Evolutionary conservation across 2,329 filamentous ascomycete species (phyloP), one percentile per base, ranked within the genome.

Genomic region (Gyromitra esculenta): DNA sequence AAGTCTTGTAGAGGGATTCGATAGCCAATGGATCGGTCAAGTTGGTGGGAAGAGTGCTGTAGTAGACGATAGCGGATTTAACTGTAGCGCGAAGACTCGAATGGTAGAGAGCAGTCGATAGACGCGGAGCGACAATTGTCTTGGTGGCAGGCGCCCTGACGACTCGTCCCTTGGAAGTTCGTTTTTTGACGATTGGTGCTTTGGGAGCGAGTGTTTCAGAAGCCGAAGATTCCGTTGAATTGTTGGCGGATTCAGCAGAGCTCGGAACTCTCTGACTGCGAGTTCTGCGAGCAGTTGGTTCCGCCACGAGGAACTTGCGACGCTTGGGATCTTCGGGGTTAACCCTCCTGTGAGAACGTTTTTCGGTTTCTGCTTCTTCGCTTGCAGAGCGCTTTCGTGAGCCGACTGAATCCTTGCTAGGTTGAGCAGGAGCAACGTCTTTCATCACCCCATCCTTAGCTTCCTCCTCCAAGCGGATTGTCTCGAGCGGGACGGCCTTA

Each of bases 1-100:
- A 75, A 6, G 72, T 75, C 21, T 59, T 65, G 39, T 75, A 71
- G 21, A 75, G 65, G 39, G 59, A 43, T 15, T 41, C n/a, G 62
- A 71, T 25, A 15, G 65, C 57, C 9, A 50, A 13, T 18, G 15
- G 59, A 13, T 75, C 72, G 31, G 48, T 48, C 31, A 75, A 25
- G 37, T 70, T 52, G n/a, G 52, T 75, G 4, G 72, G 72, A 35
- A 75, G 66, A 6, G 31, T 57, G 21, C 48, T 64, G 31, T 75
- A 75, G 54, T 75, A 52, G 7, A 52, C 6, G 11, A 43, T 52
- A 31, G 72, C 72, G 13, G 67, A 62, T 39, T 21, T 41, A 8
- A 75, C 11, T 25, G 71, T 59, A n/a, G 39, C 50, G 65, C 52
- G 57, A 21, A 75, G 66, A 5, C 57, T 41, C 6, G 15, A 13